Evolutionary conservation across 345 rosid species (phyloP).

Genomic region (Tarenaya hassleriana): DNA sequence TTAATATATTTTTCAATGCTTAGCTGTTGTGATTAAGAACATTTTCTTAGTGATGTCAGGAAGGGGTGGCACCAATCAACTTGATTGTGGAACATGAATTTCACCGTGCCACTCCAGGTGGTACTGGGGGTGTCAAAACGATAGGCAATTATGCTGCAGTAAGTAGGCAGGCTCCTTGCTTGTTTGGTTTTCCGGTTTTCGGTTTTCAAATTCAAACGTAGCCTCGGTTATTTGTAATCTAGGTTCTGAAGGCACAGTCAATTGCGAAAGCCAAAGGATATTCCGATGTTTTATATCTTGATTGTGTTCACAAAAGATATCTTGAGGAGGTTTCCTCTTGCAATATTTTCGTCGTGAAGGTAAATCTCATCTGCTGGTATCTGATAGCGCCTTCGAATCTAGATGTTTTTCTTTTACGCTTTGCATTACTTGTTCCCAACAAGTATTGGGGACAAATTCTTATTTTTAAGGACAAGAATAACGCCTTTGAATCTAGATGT

Average conservation of each 20-base stretch:
- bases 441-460: too few species aligned
- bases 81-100: too few species aligned
- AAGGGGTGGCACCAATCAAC: slow-evolving; percentile 89
- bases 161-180: slow-evolving; percentile 19
- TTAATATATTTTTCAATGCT: too few species aligned
- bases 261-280: too few species aligned
- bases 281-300: too few species aligned
- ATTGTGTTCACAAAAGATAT: too few species aligned
- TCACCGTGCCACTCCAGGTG: slow-evolving; percentile 96
- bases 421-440: too few species aligned
- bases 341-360: too few species aligned
- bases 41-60: slow-evolving; percentile 36
- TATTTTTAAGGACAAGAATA: too few species aligned
- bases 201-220: background rate
- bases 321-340: too few species aligned
- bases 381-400: background rate
- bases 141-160: slow-evolving; percentile 96
- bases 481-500: slow-evolving; percentile 8
- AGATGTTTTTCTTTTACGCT: background rate
- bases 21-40: background rate
- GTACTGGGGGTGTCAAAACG: slow-evolving; percentile 91
- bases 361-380: background rate
- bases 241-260: slow-evolving; percentile 21
- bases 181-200: background rate
- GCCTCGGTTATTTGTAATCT: background rate